phyloP scores from a whole-genome alignment of 1,284 basidiomycete species.

The Tilletia setariae region DNA sequence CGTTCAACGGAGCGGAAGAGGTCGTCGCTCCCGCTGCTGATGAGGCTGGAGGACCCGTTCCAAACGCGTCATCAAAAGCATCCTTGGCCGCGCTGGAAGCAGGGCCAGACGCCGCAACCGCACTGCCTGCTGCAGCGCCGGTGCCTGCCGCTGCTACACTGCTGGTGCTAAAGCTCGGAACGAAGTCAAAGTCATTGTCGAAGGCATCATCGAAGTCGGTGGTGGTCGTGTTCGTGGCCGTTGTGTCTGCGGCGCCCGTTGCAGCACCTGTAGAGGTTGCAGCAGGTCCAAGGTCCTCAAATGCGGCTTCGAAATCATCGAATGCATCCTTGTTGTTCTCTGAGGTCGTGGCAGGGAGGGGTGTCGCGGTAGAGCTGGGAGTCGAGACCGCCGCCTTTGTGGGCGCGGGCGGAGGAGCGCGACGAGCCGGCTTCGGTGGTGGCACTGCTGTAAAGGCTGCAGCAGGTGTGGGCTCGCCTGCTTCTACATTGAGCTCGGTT shows the following conservation, averaged over 20 bases:
- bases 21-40: constrained; percentile 1
- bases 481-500: not conserved
- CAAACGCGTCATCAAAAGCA: constrained; percentile 24
- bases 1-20: not conserved
- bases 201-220: constrained; percentile 46
- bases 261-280: constrained; percentile 1
- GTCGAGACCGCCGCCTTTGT: constrained; percentile 27
- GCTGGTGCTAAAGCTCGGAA: constrained; percentile 36
- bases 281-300: constrained; percentile 45
- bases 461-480: not conserved
- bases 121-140: constrained; percentile 5
- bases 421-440: constrained; percentile 20
- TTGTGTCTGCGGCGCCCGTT: not conserved
- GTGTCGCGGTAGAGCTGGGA: not conserved
- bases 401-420: constrained; percentile 44
- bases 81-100: not conserved
- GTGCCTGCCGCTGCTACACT: constrained; percentile 20
- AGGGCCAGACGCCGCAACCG: constrained; percentile 2
- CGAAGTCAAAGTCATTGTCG: constrained; percentile 48
- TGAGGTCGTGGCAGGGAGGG: not conserved
- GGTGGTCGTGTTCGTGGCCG: not conserved
- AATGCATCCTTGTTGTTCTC: constrained; percentile 20
- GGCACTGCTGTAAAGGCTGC: not conserved
- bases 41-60: not conserved
- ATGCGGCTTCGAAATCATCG: constrained; percentile 53